Evolutionary conservation across 148 eudicot genomes (phyloP), one percentile per base, ranked within the genome.

Genomic region (Rhododendron ferrugineum): DNA sequence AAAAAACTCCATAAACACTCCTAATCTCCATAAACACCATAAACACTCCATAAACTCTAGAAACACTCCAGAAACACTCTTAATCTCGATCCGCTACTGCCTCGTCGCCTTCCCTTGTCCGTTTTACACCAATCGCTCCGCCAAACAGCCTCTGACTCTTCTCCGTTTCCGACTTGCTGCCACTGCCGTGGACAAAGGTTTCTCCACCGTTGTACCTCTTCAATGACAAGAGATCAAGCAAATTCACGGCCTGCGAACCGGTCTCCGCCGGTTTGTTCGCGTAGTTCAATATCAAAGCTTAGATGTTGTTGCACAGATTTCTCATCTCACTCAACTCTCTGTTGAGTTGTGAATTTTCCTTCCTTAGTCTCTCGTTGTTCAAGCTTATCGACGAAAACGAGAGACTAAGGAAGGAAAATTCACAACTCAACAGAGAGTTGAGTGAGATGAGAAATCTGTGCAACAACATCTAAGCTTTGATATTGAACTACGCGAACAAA

Each of bases 281-380:
- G 83, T 88, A 93, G 86, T 81, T 90, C 0, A 94, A 91, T 97
- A 96, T 93, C 70, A 95, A 37, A 7, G 84, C 42, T 54, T 91
- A 95, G 1, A 96, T 96, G 62, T 92, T 95, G 86, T 87, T 90
- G 78, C 97, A 95, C 2, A 96, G 70, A 23, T 75, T 87, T 85
- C 93, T 96, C 99, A 96, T 93, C 28, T 90, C 91, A 32, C 87
- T 85, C 84, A 96, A 82, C 87, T 96, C 98, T 82, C 79, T 88
- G 85, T 88, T 94, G 23, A 96, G 93, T 84, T 91, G 90, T 70
- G 84, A 0, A 79, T 95, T 96, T 85, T 94, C 96, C 64, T 87
- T 93, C 79, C 83, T 90, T 49, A 96, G 72, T 68, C 93, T 87
- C 88, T 93, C 98, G 84, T 95, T 95, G 82, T 96, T 86, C 40